Evolutionary conservation across 305 asterid genomes (phyloP).

Genomic region (Caryopteris hybrid): DNA sequence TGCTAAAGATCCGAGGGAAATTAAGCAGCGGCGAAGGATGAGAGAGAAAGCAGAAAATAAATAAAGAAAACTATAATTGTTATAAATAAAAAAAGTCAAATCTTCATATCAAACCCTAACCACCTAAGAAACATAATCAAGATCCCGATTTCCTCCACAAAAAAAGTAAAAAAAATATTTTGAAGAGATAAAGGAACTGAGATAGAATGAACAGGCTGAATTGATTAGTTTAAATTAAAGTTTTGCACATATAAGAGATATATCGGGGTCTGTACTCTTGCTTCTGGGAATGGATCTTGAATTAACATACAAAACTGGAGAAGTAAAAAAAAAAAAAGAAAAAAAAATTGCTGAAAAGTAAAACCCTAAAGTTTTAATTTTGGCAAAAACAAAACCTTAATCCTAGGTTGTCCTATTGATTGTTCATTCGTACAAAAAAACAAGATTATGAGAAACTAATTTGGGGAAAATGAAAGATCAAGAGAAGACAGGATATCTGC

Average conservation of each 20-base stretch:
- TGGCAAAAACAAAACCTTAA: not conserved
- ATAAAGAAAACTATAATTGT: not conserved
- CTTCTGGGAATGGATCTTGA: not conserved
- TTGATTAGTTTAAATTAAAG: no score
- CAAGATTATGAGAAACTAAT: not conserved
- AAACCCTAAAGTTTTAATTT: constrained; percentile 13
- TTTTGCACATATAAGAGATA: no score
- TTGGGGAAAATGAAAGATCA: not conserved
- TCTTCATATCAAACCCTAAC: not conserved
- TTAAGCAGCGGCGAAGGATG: not conserved
- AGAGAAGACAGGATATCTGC: not conserved
- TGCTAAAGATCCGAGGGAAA: not conserved
- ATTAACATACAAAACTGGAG: not conserved
- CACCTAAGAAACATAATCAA: not conserved
- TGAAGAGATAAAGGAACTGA: not conserved
- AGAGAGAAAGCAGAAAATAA: not conserved
- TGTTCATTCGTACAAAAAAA: not conserved
- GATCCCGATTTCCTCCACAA: not conserved
- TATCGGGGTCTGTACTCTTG: not conserved
- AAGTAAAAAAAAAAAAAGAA: no score
- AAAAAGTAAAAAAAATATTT: not conserved
- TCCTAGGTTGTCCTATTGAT: not conserved
- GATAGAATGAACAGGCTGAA: no score
- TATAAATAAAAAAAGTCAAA: not conserved
- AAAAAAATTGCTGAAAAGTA: not conserved